A percentile compares a stretch with the other conserved stretches of the same genome.
These are phyloP conservation scores for Effrenium voratum DNA, from an alignment of 73 alveolate species.

Conservation along the genomic window DNA sequence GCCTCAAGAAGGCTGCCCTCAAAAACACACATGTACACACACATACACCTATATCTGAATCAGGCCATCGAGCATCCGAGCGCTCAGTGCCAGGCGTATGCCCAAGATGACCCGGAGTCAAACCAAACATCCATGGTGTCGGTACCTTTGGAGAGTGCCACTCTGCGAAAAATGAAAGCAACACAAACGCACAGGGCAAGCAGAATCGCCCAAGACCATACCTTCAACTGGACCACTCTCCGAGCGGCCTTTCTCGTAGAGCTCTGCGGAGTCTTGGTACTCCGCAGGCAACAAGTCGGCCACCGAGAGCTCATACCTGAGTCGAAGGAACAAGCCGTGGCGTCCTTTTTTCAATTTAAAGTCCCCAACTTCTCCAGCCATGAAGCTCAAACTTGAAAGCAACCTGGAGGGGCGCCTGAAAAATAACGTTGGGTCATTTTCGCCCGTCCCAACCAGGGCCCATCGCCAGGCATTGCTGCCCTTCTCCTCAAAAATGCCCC, in stretches of 20 bases:
- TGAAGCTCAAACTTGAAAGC: not conserved
- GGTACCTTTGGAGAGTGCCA: not conserved
- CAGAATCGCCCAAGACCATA: not conserved
- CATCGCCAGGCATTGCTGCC: constrained; percentile 74
- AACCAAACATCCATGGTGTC: constrained; percentile 94
- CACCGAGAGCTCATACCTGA: constrained; percentile 50
- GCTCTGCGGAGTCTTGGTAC: constrained; percentile 56
- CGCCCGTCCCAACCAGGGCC: not conserved
- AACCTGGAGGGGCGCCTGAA: not conserved
- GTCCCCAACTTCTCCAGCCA: not conserved
- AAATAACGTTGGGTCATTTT: not conserved
- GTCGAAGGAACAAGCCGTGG: not conserved
- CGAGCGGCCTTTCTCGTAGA: constrained; percentile 54
- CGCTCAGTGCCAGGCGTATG: constrained; percentile 10
- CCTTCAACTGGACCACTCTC: not conserved
- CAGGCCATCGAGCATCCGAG: not conserved
- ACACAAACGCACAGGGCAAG: too few relatives aligned
- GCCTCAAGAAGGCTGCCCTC: too few relatives aligned
- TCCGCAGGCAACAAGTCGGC: constrained; percentile 72
- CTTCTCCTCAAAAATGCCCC: constrained; percentile 69
- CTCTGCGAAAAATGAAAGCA: too few relatives aligned
- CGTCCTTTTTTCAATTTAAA: too few relatives aligned
- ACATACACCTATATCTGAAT: not conserved
- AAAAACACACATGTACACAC: too few relatives aligned
- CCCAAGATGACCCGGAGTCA: constrained; percentile 94